phyloP scores from a whole-genome alignment of 257 asterid species.

The Rauvolfia tetraphylla region DNA sequence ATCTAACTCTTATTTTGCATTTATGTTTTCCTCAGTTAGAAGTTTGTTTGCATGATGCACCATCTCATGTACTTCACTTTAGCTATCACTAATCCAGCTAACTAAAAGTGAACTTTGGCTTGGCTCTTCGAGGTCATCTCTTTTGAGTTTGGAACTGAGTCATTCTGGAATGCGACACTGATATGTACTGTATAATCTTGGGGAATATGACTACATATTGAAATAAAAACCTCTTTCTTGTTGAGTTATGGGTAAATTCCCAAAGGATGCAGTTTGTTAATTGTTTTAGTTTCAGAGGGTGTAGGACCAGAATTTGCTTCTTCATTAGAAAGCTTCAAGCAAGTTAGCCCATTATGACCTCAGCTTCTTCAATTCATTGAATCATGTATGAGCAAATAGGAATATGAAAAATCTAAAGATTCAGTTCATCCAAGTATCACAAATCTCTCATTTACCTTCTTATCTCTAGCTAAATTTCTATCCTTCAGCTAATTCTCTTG shows the following conservation, averaged over 20 bases:
- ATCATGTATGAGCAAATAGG: not conserved
- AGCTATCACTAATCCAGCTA: not conserved
- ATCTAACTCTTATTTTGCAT: not conserved
- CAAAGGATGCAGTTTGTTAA: not conserved
- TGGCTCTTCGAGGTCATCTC: not conserved
- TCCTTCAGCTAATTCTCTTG: not conserved
- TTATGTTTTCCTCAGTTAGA: not conserved
- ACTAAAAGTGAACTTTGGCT: not conserved
- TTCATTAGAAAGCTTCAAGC: not conserved
- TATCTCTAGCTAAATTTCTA: not conserved
- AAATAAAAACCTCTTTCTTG: not conserved
- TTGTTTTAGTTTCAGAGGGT: not conserved
- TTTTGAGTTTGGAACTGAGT: not conserved
- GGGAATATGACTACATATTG: not conserved
- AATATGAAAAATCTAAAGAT: not conserved
- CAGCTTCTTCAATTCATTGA: not conserved
- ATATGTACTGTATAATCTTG: not conserved
- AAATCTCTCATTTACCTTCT: not conserved
- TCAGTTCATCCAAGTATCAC: not conserved
- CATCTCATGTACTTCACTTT: not conserved
- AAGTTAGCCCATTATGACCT: not conserved
- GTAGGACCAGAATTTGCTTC: not conserved
- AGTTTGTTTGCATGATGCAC: no score
- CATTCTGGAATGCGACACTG: not conserved
- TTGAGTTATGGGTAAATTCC: not conserved